Evolutionary conservation across 1,284 basidiomycete species (phyloP), one percentile per base, ranked within the genome.

Genomic region (Flammula alnicola): DNA sequence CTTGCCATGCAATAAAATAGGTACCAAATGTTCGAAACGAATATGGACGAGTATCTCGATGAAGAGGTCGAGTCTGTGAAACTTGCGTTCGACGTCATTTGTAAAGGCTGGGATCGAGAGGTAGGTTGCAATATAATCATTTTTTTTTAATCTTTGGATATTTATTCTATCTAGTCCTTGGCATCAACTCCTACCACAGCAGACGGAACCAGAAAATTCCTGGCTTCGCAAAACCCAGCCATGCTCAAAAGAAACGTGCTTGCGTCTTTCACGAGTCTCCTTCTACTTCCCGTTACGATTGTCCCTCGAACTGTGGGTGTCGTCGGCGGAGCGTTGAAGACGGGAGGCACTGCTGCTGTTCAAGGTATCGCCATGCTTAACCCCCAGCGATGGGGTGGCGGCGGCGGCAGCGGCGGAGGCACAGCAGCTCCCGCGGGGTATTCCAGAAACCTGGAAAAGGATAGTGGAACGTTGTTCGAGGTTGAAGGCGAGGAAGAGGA

Each of bases 1-100:
- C 26, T 46, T 53, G 41, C 51, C 45, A 14, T 45, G n/a, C 25
- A 47, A 8, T 20, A 7, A 9, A 5, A 23, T 31, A 94, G 91
- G 8, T 95, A 91, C 65, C 79, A 79, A 33, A 95, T 98, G 91
- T 99, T 97, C 63, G 95, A 97, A 67, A 74, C 80, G 2, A 91
- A 96, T 66, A 94, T 98, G 88, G 94, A 95, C 64, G 95, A 97
- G 61, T 99, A 99, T 63, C 84, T 99, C 2, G 88, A 93, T 52
- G 93, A 97, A 63, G 97, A 99, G 68, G 80, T 89, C 5, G 93
- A 96, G 49, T 84, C 82, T 62, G 79, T 93, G 41, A 92, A 92
- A 61, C 76, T 76, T 5, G 75, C 79, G 0, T 84, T 98, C 52
- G 87, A 92, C 40, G 72, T 70, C 1, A 88, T 91, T 17, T 95